Evolutionary conservation across 768 basidiomycete species (phyloP), one percentile per base, ranked within the genome.

Genomic region (Sarcodon aspratus): DNA sequence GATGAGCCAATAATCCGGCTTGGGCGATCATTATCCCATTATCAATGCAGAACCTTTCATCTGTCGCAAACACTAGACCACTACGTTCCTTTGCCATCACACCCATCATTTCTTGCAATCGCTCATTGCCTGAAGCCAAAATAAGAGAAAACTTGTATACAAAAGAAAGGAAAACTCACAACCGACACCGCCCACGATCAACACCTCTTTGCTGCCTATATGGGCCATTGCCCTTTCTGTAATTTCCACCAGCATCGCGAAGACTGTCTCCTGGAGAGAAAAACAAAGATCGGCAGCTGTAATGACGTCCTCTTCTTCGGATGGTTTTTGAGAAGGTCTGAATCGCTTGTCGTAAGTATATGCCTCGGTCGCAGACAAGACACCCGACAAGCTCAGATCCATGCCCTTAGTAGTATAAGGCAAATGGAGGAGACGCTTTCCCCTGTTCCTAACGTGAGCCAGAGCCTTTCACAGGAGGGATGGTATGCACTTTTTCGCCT

Each of bases 11-110:
- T 31, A 99, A 74, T 6, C 96, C 96, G 6, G 96, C 96, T 60
- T 99, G 96, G 2, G 96, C 95, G 48, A 99, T 98, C 96, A 99
- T 99, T 56, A 98, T 95, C 1, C 96, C 96, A 56, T 99, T 99
- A 63, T 99, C 96, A 52, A 99, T 98, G 66, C 96, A 98, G 65
- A 95, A 98, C 95, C 93, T 74, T 65, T 98, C 94, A 62, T 99
- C 95, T 0, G 89, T 98, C 5, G 94, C 93, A 61, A 96, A 98
- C 6, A 98, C 84, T 43, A 74, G 75, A 0, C 94, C 96, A 27
- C 77, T 80, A 11, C 96, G 78, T 61, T 98, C 96, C 49, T 75
- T 63, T 4, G 91, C 92, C 96, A 99, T 99, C 51, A 92, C 81
- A 13, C 82, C 85, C 96, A 99, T 99, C 96, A 99, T 99, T 57